These are phyloP conservation scores for Colletotrichum scovillei DNA, from an alignment of 2,329 filamentous ascomycete genomes.

Conservation along the genomic window DNA sequence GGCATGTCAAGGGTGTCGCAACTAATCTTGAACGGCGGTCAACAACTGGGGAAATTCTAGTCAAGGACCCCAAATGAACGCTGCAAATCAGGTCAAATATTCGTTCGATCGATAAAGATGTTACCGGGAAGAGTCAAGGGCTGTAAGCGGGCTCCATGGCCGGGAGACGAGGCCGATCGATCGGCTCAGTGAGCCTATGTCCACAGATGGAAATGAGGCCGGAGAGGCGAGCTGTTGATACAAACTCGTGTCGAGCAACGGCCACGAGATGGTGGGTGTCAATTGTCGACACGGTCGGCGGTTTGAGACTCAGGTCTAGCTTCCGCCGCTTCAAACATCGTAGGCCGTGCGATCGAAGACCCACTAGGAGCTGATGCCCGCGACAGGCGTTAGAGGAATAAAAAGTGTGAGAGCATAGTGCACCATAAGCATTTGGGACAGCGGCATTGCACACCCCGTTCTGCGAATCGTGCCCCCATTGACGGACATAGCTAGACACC, in stretches of 20 bases:
- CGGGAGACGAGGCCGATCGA: conserved; percentile 29
- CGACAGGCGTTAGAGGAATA: neutral
- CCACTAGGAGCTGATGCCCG: conserved; percentile 2
- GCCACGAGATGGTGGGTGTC: conserved; percentile 13
- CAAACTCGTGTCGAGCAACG: conserved; percentile 8
- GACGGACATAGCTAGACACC: neutral
- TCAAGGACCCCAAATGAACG: neutral
- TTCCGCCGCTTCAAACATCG: conserved; percentile 10
- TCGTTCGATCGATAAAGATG: conserved; percentile 11
- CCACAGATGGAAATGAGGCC: conserved; percentile 20
- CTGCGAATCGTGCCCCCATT: conserved; percentile 6
- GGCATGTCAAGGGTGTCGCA: conserved; percentile 24
- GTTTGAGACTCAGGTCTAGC: conserved; percentile 34
- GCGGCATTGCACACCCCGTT: conserved; percentile 1
- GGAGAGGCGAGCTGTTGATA: conserved; percentile 21
- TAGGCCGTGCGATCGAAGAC: conserved; percentile 20
- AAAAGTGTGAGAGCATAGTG: neutral
- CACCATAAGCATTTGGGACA: neutral
- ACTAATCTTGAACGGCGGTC: conserved; percentile 19
- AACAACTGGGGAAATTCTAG: neutral
- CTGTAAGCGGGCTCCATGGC: conserved; percentile 8
- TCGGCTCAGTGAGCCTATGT: conserved; percentile 25
- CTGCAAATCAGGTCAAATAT: conserved; percentile 11
- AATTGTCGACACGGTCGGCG: conserved; percentile 12
- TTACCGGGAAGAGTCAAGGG: conserved; percentile 13